Percentiles rank a stretch among this genome's conserved stretches.
phyloP scores from a whole-genome alignment of 1,139 yeast genomes.

The Saccharomyces hybrid region DNA sequence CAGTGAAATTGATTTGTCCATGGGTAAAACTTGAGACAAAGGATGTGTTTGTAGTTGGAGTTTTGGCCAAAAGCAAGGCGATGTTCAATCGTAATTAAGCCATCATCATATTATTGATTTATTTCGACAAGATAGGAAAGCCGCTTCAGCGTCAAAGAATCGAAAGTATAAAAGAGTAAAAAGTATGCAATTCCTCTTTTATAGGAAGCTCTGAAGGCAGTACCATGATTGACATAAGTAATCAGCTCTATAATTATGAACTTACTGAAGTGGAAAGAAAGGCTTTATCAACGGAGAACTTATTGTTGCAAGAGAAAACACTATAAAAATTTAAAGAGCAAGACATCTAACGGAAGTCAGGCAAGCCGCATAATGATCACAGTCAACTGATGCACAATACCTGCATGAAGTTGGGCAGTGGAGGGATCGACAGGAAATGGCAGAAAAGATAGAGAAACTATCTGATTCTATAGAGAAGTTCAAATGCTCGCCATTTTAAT shows the following conservation, averaged over 20 bases:
- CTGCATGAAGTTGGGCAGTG: no score
- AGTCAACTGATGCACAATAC: background rate
- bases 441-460: constrained; percentile 8
- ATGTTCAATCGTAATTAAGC: no score
- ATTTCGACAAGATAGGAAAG: background rate
- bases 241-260: constrained; percentile 5
- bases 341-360: background rate
- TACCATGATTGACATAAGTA: constrained; percentile 1
- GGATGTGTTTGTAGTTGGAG: no score
- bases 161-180: background rate
- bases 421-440: constrained; percentile 5
- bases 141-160: background rate
- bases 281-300: background rate
- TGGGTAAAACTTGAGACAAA: no score
- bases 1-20: no score
- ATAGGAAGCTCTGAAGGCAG: background rate
- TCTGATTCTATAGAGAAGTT: constrained; percentile 7
- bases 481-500: no score
- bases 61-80: no score
- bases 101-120: constrained; percentile 3
- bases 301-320: constrained; percentile 2
- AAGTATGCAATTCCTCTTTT: background rate
- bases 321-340: constrained; percentile 1
- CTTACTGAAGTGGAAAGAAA: background rate
- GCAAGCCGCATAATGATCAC: background rate